Evolutionary conservation across 2,329 filamentous ascomycete genomes (phyloP).

Genomic region (Fonsecaea multimorphosa): DNA sequence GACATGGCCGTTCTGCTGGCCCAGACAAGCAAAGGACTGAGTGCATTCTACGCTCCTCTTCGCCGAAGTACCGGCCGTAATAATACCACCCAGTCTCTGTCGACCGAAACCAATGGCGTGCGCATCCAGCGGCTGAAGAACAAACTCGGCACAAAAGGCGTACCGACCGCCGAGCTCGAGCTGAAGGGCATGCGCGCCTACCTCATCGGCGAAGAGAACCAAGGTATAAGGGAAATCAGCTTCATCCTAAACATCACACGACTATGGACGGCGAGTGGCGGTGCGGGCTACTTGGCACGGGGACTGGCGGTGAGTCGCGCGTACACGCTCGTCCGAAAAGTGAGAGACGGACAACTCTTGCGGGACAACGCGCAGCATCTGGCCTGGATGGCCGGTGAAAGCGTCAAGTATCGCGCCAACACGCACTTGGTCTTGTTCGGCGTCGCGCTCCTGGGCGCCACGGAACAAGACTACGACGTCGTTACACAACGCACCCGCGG

Average conservation of each 20-base stretch:
- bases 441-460: slow-evolving; percentile 45
- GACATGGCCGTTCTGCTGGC: slow-evolving; percentile 70
- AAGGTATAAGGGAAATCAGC: slow-evolving; percentile 71
- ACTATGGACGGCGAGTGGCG: slow-evolving; percentile 50
- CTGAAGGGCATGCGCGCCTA: slow-evolving; percentile 67
- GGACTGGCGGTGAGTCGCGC: slow-evolving; percentile 50
- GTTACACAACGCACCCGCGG: slow-evolving; percentile 25
- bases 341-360: slow-evolving; percentile 45
- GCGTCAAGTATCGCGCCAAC: slow-evolving; percentile 39
- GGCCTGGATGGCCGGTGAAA: slow-evolving; percentile 40
- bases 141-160: slow-evolving; percentile 72
- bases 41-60: slow-evolving; percentile 70
- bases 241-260: slow-evolving; percentile 71
- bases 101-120: slow-evolving; percentile 63
- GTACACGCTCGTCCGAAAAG: slow-evolving; percentile 49
- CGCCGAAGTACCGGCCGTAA: slow-evolving; percentile 21
- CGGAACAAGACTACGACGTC: slow-evolving; percentile 42
- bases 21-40: slow-evolving; percentile 61
- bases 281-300: slow-evolving; percentile 48
- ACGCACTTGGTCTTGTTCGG: slow-evolving; percentile 39
- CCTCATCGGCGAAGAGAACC: slow-evolving; percentile 69
- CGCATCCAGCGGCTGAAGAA: slow-evolving; percentile 72
- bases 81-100: background rate
- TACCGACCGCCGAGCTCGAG: slow-evolving; percentile 76
- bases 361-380: slow-evolving; percentile 50